Conservation (phyloP, 2,329 filamentous ascomycete species). For the Aspergillus pseudonomiae region DNA sequence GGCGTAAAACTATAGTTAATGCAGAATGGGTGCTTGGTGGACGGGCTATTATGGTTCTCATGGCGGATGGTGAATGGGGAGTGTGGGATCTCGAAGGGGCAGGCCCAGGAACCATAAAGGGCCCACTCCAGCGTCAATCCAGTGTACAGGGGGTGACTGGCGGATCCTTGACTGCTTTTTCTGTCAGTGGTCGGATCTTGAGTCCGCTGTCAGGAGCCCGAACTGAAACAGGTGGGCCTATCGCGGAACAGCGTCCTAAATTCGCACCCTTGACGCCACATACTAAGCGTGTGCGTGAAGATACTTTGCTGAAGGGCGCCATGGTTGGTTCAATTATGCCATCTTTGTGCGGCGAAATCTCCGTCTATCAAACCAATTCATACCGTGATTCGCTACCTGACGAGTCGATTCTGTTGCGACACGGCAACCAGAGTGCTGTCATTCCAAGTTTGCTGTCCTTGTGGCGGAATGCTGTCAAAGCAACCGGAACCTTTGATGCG, state of each 20-base stretch:
- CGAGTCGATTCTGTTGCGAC: conserved; percentile 49
- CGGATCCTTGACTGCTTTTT: conserved; percentile 45
- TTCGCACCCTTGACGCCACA: conserved; percentile 53
- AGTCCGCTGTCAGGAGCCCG: conserved; percentile 27
- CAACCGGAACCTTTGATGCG: conserved; percentile 43
- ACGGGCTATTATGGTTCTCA: conserved; percentile 47
- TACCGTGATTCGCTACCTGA: conserved; percentile 42
- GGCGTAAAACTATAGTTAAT: conserved; percentile 48
- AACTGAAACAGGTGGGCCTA: conserved; percentile 27
- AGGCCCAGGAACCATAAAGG: conserved; percentile 44
- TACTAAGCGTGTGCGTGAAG: conserved; percentile 50
- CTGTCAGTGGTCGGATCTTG: conserved; percentile 45
- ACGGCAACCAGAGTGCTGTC: conserved; percentile 43
- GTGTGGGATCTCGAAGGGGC: conserved; percentile 53
- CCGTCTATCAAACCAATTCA: conserved; percentile 41
- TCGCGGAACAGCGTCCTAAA: conserved; percentile 36
- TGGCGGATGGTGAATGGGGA: conserved; percentile 53
- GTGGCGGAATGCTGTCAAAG: conserved; percentile 45
- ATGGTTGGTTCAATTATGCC: conserved; percentile 30
- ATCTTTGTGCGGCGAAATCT: conserved; percentile 45
- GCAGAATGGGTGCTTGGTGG: conserved; percentile 51
- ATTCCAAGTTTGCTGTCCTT: conserved; percentile 49
- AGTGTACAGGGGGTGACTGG: conserved; percentile 44
- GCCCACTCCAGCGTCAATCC: conserved; percentile 41
- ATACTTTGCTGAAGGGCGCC: conserved; percentile 46